Conservation (phyloP, 345 rosid species). For the Punica granatum region DNA sequence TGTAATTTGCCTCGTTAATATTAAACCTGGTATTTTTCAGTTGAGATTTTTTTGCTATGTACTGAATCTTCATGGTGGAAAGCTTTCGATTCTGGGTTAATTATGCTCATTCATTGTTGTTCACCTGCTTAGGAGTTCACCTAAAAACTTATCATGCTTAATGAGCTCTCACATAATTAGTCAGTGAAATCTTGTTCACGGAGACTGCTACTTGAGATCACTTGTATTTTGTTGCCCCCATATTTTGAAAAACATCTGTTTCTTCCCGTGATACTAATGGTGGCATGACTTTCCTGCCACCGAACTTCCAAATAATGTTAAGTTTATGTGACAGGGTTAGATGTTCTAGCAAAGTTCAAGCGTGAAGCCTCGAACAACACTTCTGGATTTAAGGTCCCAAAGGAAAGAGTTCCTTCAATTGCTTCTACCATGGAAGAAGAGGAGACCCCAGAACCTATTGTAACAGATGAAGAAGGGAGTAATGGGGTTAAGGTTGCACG, state of each 20-base stretch:
- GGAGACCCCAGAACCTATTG: slow-evolving; percentile 29
- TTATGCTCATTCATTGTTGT: no score
- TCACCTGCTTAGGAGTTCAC: no score
- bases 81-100: no score
- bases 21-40: neutral
- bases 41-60: no score
- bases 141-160: no score
- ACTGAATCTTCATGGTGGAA: no score
- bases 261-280: neutral
- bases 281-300: neutral
- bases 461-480: slow-evolving; percentile 22
- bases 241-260: neutral
- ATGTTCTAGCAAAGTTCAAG: slow-evolving; percentile 41
- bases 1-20: neutral
- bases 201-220: neutral
- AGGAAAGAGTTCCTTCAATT: slow-evolving; percentile 26
- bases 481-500: slow-evolving; percentile 8
- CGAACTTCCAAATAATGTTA: neutral
- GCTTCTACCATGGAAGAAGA: slow-evolving; percentile 47
- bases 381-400: slow-evolving; percentile 61
- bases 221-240: neutral
- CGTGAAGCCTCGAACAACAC: slow-evolving; percentile 24
- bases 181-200: no score
- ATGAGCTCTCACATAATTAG: no score
- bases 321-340: slow-evolving; percentile 23